phyloP scores from a whole-genome alignment of 2,329 filamentous ascomycete species.

The Fusarium xylarioides region DNA sequence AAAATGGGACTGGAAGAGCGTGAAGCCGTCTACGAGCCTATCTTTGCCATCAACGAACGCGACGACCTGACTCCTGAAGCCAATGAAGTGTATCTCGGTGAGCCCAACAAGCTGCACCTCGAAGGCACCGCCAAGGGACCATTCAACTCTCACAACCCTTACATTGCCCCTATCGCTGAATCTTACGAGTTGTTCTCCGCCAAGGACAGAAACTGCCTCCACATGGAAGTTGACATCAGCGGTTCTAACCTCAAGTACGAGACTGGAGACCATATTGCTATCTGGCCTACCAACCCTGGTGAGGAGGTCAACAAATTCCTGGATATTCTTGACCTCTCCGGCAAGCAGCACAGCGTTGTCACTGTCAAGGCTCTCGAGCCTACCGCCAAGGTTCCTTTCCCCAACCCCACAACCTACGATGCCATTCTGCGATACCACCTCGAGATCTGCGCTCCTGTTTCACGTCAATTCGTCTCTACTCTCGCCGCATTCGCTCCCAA shows the following conservation, averaged over 20 bases:
- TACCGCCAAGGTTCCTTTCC: constrained; percentile 97
- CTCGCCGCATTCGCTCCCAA: constrained; percentile 89
- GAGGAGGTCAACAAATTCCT: constrained; percentile 92
- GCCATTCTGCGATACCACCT: constrained; percentile 94
- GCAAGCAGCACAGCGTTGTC: constrained; percentile 84
- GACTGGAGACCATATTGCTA: constrained; percentile 94
- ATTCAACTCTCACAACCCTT: constrained; percentile 96
- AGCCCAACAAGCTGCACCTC: constrained; percentile 96
- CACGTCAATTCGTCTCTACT: constrained; percentile 90
- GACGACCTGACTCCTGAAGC: constrained; percentile 78
- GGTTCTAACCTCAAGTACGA: constrained; percentile 92
- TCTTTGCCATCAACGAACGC: constrained; percentile 83
- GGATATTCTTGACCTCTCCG: constrained; percentile 75
- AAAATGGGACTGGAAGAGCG: constrained; percentile 93
- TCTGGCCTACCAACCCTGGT: constrained; percentile 97
- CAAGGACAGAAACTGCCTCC: constrained; percentile 92
- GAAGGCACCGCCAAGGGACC: constrained; percentile 85
- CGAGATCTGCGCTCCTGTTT: constrained; percentile 94
- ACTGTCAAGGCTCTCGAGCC: constrained; percentile 91
- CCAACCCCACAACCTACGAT: constrained; percentile 95
- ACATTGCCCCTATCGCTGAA: constrained; percentile 90
- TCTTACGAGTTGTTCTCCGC: constrained; percentile 91
- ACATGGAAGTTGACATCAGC: constrained; percentile 93
- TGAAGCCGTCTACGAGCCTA: constrained; percentile 93
- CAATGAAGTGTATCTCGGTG: constrained; percentile 88